Base-by-base conservation (phyloP, 1,284 basidiomycete genomes). In the Marasmius oreades region DNA sequence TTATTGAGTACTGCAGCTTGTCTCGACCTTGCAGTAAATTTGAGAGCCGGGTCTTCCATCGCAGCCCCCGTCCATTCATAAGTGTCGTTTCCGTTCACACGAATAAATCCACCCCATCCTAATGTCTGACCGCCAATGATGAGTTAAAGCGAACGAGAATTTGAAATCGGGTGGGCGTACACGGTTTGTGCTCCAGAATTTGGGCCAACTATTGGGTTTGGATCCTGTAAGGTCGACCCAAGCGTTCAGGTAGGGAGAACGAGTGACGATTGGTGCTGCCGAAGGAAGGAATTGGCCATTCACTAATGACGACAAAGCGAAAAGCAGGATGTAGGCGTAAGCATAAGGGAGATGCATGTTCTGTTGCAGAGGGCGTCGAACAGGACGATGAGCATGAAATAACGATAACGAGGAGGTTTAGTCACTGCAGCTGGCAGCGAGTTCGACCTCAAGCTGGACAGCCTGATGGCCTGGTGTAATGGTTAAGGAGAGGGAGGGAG, bases 221-320 rank as follows among this genome's bases (percentile, higher is more conserved):
- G 47, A 24, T 26, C 26, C 26, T 50, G 47, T 50, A 7, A 31
- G 24, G n/a, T 26, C 47, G 10, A 72, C 57, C 72, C 73, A 75
- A 12, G 62, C 58, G 51, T 68, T 71, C 34, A 74, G 63, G 56
- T 73, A 73, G 4, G 73, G 73, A 3, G 72, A 69, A 7, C 70
- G 67, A 20, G 74, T 67, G 20, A 70, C 68, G 18, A 74, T 64
- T 6, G 69, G 70, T 36, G 56, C 58, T 51, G 28, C 48, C 10
- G 57, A 22, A n/a, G 59, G 59, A 23, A 22, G 45, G 28, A 56
- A 51, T 47, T 26, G 26, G 28, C 18, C 28, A 26, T 18, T 31
- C 12, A 33, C 31, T 20, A 31, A 16, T 33, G 33, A 16, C 2
- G 28, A 31, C 10, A 33, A 7, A 18, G 47, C n/a, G 20, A 18